Conservation (phyloP, 1,139 yeast species). For the Neolecta irregularis region DNA sequence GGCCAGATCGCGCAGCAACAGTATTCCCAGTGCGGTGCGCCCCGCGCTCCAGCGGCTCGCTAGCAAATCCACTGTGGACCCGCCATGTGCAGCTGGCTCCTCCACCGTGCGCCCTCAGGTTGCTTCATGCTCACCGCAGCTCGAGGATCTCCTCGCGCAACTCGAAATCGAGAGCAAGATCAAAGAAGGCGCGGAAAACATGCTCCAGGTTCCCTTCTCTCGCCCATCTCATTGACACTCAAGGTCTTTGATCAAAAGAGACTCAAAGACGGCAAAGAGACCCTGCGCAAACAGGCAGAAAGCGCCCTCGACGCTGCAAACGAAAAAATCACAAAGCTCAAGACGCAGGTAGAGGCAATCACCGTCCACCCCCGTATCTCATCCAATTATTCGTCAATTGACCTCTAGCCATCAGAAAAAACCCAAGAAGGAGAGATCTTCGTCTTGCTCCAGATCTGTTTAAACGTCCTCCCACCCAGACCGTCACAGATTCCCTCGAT, state of each 20-base stretch:
- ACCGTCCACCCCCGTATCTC: not conserved
- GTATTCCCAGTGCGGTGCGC: no score
- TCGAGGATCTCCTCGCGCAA: conserved; percentile 24
- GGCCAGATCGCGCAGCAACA: no score
- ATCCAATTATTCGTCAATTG: not conserved
- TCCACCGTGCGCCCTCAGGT: no score
- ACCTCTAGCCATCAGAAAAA: no score
- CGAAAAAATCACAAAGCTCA: conserved; percentile 23
- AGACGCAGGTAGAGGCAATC: conserved; percentile 21
- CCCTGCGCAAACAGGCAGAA: conserved; percentile 20
- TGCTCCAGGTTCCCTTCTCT: conserved; percentile 22
- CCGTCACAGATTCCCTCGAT: not conserved
- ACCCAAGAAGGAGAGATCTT: no score
- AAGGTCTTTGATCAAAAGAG: conserved; percentile 19
- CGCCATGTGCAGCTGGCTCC: no score
- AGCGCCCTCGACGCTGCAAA: conserved; percentile 28
- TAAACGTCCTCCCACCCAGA: no score
- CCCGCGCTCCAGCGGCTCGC: no score
- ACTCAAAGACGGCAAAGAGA: conserved; percentile 20
- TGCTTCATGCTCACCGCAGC: conserved; percentile 3
- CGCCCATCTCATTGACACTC: conserved; percentile 17
- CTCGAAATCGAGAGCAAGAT: conserved; percentile 28
- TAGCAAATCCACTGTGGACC: no score
- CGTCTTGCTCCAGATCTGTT: no score
- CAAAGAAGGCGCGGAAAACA: conserved; percentile 29